These are phyloP conservation scores for Aspergillus nanangensis DNA, from an alignment of 495 filamentous ascomycete genomes.

Conservation along the genomic window DNA sequence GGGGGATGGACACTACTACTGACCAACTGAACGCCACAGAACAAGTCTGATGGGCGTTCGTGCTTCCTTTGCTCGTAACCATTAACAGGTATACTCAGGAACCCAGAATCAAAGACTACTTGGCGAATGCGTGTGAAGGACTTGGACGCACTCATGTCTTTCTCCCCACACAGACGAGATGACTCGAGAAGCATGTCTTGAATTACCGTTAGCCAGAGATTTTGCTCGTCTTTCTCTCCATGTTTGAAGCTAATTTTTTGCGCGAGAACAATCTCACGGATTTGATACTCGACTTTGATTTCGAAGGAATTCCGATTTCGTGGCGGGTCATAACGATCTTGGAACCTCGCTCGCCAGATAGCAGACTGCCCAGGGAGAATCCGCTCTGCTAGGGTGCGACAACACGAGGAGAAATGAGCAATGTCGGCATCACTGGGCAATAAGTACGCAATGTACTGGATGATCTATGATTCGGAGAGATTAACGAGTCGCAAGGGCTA, in stretches of 20 bases:
- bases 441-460: constrained; percentile 33
- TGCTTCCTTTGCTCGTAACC: constrained; percentile 4
- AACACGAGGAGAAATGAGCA: constrained; percentile 22
- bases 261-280: constrained; percentile 23
- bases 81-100: constrained; percentile 20
- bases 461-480: constrained; percentile 32
- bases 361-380: constrained; percentile 18
- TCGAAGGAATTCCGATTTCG: constrained; percentile 12
- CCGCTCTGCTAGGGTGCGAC: constrained; percentile 13
- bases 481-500: not conserved
- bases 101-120: constrained; percentile 10
- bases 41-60: constrained; percentile 14
- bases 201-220: constrained; percentile 27
- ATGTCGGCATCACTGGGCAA: constrained; percentile 31
- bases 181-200: constrained; percentile 23
- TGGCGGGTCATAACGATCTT: constrained; percentile 30
- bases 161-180: constrained; percentile 2
- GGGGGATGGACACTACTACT: not conserved
- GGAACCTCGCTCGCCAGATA: constrained; percentile 33
- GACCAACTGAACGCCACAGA: constrained; percentile 32
- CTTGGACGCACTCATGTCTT: constrained; percentile 13
- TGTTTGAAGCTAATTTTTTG: constrained; percentile 15
- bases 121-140: constrained; percentile 18
- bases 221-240: constrained; percentile 14
- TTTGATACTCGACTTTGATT: constrained; percentile 29